phyloP scores from a whole-genome alignment of 2,329 filamentous ascomycete genomes.

The Pseudomassariella vexata region DNA sequence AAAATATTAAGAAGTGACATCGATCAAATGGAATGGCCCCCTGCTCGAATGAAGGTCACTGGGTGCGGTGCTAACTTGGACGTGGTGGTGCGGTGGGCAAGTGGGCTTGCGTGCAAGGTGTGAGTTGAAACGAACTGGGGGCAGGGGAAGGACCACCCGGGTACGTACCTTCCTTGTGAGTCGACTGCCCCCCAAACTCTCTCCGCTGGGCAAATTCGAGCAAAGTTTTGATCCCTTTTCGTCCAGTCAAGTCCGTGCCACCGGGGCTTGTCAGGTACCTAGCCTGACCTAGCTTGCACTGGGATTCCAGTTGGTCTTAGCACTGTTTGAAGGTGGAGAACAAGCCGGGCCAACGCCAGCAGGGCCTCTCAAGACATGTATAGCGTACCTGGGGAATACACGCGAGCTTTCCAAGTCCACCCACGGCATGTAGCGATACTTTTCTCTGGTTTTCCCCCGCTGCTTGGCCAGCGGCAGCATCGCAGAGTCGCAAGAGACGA shows the following conservation, averaged over 20 bases:
- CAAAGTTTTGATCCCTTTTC: too few species aligned
- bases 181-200: background rate
- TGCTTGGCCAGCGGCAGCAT: too few species aligned
- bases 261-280: constrained; percentile 3
- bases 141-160: too few species aligned
- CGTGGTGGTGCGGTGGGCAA: too few species aligned
- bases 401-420: background rate
- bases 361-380: background rate
- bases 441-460: background rate
- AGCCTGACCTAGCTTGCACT: too few species aligned
- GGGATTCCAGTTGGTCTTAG: constrained; percentile 1
- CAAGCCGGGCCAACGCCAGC: background rate
- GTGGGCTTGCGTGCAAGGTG: too few species aligned
- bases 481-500: too few species aligned
- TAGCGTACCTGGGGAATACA: background rate
- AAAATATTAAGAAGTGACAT: constrained; percentile 10
- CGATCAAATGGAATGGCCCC: constrained; percentile 4
- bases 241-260: too few species aligned
- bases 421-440: background rate
- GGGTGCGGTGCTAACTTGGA: too few species aligned
- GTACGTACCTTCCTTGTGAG: background rate
- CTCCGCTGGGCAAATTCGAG: too few species aligned
- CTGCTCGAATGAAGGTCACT: too few species aligned
- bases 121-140: too few species aligned
- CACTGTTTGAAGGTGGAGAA: constrained; percentile 4